Base-by-base conservation (phyloP, 2,329 filamentous ascomycete genomes). In the Alternaria sp. region DNA sequence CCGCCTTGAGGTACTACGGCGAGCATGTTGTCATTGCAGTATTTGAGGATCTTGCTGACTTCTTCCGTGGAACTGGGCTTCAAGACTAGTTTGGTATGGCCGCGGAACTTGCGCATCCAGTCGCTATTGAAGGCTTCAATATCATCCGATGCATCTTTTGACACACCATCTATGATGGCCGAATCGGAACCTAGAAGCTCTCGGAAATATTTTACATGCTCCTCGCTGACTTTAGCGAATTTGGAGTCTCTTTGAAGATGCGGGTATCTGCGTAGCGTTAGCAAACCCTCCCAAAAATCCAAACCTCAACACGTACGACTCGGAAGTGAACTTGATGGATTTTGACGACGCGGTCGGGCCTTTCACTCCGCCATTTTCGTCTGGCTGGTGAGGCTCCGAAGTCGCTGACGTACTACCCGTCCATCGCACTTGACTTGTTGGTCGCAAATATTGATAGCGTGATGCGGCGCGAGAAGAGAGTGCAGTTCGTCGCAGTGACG, bases 21-120 rank as follows among this genome's bases (percentile, higher is more conserved):
- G 67, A 99, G 87, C 82, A 89, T 89, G 74, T 95, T 90, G 72
- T 96, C 90, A 81, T 98, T 98, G 87, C 96, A 99, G 86, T 98
- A 97, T 80, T 91, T 90, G 72, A 99, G 82, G 63, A 98, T 90
- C 82, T 91, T 87, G 87, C 93, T 97, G 73, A 98, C 92, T 81
- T 99, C 91, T 74, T 95, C 90, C 0, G 93, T 95, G 15, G 88
- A 91, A 55, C 86, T 88, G 11, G 96, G 96, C 82, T 93, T 96
- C 66, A 99, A 83, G 5, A 98, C 93, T 25, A 99, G 84, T 75
- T 90, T 89, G 65, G 92, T 89, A 81, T 97, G 93, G 28, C 96
- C 96, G 65, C 92, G 90, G 84, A 97, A 99, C 83, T 99, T 99
- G 81, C 92, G 90, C 94, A 99, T 97, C 96, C 96, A 99, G 83